Conservation (phyloP, 2,329 filamentous ascomycete species). For the Colletotrichum sp. region DNA sequence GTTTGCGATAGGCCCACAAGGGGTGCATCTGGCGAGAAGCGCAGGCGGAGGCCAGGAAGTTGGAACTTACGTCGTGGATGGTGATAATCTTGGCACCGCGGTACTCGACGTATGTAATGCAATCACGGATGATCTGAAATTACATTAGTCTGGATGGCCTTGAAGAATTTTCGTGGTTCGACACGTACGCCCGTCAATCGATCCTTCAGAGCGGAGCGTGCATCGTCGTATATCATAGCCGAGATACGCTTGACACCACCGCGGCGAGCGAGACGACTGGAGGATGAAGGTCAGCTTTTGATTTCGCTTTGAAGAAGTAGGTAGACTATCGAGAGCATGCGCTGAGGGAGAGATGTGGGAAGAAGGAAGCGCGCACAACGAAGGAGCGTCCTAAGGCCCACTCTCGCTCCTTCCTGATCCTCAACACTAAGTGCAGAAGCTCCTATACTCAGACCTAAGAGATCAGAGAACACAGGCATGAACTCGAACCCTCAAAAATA, state of each 20-base stretch:
- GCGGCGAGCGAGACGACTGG: slow-evolving; percentile 72
- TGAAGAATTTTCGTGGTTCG: neutral
- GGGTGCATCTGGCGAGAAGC: neutral
- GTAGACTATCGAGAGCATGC: neutral
- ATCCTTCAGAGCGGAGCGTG: slow-evolving; percentile 54
- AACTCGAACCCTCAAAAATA: neutral
- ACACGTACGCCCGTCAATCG: slow-evolving; percentile 52
- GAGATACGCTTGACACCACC: slow-evolving; percentile 81
- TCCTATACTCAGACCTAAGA: neutral
- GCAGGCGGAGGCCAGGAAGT: neutral
- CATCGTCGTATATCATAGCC: slow-evolving; percentile 65
- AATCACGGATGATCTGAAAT: slow-evolving; percentile 56
- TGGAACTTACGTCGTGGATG: slow-evolving; percentile 58
- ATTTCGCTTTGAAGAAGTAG: neutral
- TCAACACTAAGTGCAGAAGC: neutral
- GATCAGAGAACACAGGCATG: neutral
- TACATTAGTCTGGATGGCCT: neutral
- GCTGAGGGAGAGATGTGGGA: neutral
- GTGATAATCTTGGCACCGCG: slow-evolving; percentile 66
- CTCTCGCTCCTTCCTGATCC: neutral
- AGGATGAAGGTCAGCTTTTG: neutral
- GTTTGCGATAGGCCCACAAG: neutral
- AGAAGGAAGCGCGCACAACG: neutral
- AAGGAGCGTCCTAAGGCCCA: neutral
- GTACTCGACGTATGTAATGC: slow-evolving; percentile 58